Base-by-base conservation (phyloP, 2,329 filamentous ascomycete genomes). In the Fusarium dimerum region DNA sequence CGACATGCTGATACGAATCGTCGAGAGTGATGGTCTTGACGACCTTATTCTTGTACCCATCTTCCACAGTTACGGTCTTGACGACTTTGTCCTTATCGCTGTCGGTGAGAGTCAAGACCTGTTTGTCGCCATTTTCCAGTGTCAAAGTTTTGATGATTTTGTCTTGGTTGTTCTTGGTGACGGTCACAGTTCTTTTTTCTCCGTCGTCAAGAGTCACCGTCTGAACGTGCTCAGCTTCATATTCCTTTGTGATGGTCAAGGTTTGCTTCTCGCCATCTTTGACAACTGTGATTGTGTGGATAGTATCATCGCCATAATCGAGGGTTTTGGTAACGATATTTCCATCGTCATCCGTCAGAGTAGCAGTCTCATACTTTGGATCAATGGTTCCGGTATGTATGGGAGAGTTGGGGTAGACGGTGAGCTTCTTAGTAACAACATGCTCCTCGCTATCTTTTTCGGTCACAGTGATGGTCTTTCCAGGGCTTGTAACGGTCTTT, bases 401-500 rank as follows among this genome's bases (percentile, higher is more conserved):
- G 40, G 52, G 52, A n/a, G 32, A 39, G 4, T n/a, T 10, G 9
- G 59, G 51, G 46, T 48, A 57, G 8, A 57, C 58, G 6, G 57
- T 59, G 11, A 56, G 47, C n/a, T 60, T 47, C 16, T 63, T 55
- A 40, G 63, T 64, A 20, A 65, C 52, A 6, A 59, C 57, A 7
- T 66, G 53, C 15, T 62, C 52, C 43, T 51, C 52, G 43, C 15
- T 53, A 45, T 63, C 50, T 26, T 56, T 65, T 38, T 52, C 32
- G 20, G 62, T 65, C 8, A 64, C 54, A 15, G 63, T 63, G n/a
- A 68, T 48, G 10, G 57, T 67, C 30, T 61, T 48, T 6, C 59
- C 64, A 10, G 60, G 48, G 7, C 57, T 20, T 8, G 65, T 68
- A 17, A 65, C 50, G 4, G 60, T 59, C n/a, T 51, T 52, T 15